Base-by-base conservation (phyloP, 768 basidiomycete genomes). In the Lactarius tabidus region DNA sequence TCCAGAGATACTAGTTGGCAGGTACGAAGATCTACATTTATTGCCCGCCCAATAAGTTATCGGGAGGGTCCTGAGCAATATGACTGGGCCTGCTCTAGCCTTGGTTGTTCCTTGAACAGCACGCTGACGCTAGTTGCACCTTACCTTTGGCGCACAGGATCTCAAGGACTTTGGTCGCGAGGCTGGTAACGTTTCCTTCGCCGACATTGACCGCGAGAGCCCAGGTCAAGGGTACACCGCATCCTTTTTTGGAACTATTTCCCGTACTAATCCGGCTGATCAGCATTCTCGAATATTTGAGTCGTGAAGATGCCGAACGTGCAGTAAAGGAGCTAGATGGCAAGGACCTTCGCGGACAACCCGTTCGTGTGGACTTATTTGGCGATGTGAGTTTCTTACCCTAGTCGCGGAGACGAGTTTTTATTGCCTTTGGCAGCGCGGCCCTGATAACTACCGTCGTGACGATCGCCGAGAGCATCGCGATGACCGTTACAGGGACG, bases 1-100 rank as follows among this genome's bases (percentile, higher is more conserved):
- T 92, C 94, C 70, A 88, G 90, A 74, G 92, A 95, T 74, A 96
- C 94, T 54, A 97, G 95, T 77, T 98, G 95, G 95, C 95, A 98
- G 94, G 95, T 98, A 87, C 79, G 90, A 75, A 72, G 75, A 74
- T 74, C 71, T 72, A 71, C 62, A 55, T 69, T 58, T 63, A 56
- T 33, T 26, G 20, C 28, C 20, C n/a, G 28, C 20, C 31, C 36
- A 17, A 38, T 51, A 39, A 20, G 29, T 26, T 35, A 54, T 54
- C 43, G 38, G n/a, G 48, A 60, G 45, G 39, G 18, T 12, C 7
- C 39, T 28, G 29, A 51, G 29, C 15, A 5, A 28, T 48, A 29
- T 36, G 43, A 54, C 33, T 54, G 41, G 41, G 26, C 33, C 28
- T 8, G 38, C 55, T 23, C 43, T 57, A n/a, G 39, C 20, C 26